Evolutionary conservation across 1,284 basidiomycete species (phyloP).

Genomic region (Boletus holoroseus): DNA sequence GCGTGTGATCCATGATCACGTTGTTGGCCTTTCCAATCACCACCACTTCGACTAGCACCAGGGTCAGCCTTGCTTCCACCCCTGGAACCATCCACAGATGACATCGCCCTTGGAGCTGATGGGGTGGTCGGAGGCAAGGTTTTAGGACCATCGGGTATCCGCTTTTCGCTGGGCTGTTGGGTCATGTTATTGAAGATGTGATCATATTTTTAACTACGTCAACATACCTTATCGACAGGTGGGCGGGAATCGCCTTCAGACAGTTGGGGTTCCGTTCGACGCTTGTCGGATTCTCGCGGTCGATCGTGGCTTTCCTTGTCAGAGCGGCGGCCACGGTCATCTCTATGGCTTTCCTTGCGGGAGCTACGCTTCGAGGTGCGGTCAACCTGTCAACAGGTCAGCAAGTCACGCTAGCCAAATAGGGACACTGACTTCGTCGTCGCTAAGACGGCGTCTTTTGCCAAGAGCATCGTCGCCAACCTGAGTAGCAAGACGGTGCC

Average conservation of each 20-base stretch:
- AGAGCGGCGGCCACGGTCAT: slow-evolving; percentile 60
- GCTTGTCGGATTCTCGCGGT: slow-evolving; percentile 59
- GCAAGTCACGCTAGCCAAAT: slow-evolving; percentile 8
- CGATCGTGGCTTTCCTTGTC: slow-evolving; percentile 68
- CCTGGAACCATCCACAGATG: slow-evolving; percentile 38
- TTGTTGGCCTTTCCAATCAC: slow-evolving; percentile 33
- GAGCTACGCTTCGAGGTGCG: slow-evolving; percentile 66
- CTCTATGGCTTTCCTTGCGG: slow-evolving; percentile 68
- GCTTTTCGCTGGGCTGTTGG: slow-evolving; percentile 48
- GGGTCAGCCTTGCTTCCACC: slow-evolving; percentile 34
- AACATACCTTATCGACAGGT: slow-evolving; percentile 54
- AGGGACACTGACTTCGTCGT: slow-evolving; percentile 53
- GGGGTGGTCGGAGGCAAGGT: slow-evolving; percentile 54
- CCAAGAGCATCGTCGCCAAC: slow-evolving; percentile 53
- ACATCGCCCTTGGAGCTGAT: slow-evolving; percentile 69
- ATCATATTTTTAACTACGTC: neutral
- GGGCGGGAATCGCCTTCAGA: slow-evolving; percentile 43
- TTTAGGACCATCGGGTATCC: slow-evolving; percentile 53
- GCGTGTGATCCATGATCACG: slow-evolving; percentile 30
- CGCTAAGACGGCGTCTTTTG: slow-evolving; percentile 59
- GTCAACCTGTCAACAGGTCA: slow-evolving; percentile 47
- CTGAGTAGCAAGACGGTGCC: slow-evolving; percentile 45
- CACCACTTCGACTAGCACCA: slow-evolving; percentile 34
- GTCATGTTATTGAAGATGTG: slow-evolving; percentile 5
- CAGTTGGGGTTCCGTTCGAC: slow-evolving; percentile 57